Evolutionary conservation across 2,329 filamentous ascomycete genomes (phyloP), one percentile per base, ranked within the genome.

Genomic region (Alternaria tenuissima): DNA sequence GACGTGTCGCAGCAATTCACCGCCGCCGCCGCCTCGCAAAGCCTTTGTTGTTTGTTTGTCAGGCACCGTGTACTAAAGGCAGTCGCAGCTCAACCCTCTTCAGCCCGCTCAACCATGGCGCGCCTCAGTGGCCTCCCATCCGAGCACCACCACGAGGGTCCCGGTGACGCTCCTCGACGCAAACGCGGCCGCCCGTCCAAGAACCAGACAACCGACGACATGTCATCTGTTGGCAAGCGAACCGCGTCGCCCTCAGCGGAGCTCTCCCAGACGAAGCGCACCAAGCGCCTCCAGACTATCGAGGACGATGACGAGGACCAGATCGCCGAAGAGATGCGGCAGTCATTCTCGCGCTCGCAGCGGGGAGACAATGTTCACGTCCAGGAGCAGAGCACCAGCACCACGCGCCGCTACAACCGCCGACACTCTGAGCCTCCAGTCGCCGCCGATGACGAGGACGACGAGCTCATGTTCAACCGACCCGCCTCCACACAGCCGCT

Each of bases 371-470:
- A 60, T 14, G 65, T 66, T 48, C 46, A 56, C 22, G 62, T 69
- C 38, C 52, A 63, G n/a, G 55, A 62, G 18, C 58, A 66, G 12
- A 62, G 38, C 55, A 65, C 26, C 51, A 64, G 39, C 22, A 61
- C 63, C 46, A 64, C 62, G 30, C 64, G 66, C 48, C 72, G 70
- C 48, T 65, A 64, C 42, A 59, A 47, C 32, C 76, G 76, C 55
- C 76, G 77, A 48, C 67, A 74, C 62, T 79, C 77, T 16, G 76
- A 78, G 63, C 76, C 77, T 20, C 67, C 68, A 11, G 69, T 70
- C 11, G 52, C 67, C 42, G 62, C 57, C 28, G 56, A 65, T 0
- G 61, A 68, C 12, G 52, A 53, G 5, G 62, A 68, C 20, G 70
- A 68, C 36, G 59, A 69, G 28, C 57, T 70, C 24, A 42, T 62